phyloP scores from a whole-genome alignment of 805 yeast genomes.

The Candida saitoana region DNA sequence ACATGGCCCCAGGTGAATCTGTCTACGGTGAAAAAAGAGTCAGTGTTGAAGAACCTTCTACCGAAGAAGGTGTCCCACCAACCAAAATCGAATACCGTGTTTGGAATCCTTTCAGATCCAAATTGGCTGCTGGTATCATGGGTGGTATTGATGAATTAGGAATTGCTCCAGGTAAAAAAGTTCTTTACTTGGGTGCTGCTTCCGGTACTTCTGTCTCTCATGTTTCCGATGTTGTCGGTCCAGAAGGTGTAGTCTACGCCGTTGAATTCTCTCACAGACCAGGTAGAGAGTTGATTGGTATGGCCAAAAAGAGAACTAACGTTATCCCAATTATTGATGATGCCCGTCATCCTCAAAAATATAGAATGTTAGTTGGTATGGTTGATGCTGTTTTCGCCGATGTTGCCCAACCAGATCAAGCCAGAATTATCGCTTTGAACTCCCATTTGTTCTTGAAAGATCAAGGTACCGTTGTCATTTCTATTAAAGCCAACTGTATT shows the following conservation, averaged over 20 bases:
- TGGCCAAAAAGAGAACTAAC: constrained; percentile 99
- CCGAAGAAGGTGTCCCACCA: constrained; percentile 81
- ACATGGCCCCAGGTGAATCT: constrained; percentile 96
- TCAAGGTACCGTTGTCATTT: constrained; percentile 97
- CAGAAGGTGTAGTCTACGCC: constrained; percentile 98
- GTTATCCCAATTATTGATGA: constrained; percentile 98
- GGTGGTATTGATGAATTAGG: constrained; percentile 98
- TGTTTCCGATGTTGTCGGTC: constrained; percentile 97
- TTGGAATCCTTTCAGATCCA: constrained; percentile 99
- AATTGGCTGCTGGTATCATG: constrained; percentile 99
- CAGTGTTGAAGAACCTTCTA: constrained; percentile 86
- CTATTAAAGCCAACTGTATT: constrained; percentile 99
- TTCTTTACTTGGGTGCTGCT: constrained; percentile 96
- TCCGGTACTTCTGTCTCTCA: constrained; percentile 99
- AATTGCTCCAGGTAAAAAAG: constrained; percentile 98
- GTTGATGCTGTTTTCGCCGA: constrained; percentile 98
- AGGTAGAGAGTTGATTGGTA: constrained; percentile 97
- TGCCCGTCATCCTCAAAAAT: constrained; percentile 99
- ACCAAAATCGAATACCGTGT: constrained; percentile 98
- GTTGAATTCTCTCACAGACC: constrained; percentile 99
- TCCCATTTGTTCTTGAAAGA: constrained; percentile 97
- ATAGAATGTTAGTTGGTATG: constrained; percentile 98
- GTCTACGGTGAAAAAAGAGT: constrained; percentile 98
- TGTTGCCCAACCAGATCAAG: constrained; percentile 99
- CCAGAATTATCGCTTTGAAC: constrained; percentile 98